Percentiles rank a stretch among this genome's conserved stretches.
phyloP scores from a whole-genome alignment of 2,329 filamentous ascomycete species.

The Aspergillus aculeatus region DNA sequence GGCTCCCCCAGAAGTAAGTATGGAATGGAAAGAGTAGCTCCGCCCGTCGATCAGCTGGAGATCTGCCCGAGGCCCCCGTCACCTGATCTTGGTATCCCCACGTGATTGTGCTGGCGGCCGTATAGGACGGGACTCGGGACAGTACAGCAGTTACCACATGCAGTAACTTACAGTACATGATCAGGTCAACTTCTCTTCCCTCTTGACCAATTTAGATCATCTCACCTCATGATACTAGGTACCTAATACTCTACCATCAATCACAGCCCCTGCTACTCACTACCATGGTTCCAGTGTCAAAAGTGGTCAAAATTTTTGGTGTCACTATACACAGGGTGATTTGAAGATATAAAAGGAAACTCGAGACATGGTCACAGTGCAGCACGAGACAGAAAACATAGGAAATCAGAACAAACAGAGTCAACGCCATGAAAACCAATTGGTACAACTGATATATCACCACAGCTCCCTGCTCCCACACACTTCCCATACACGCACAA shows the following conservation, averaged over 20 bases:
- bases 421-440: background rate
- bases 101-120: too few relatives aligned
- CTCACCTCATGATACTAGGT: background rate
- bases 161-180: background rate
- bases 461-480: background rate
- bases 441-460: background rate
- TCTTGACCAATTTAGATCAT: background rate
- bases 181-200: background rate
- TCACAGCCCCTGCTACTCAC: background rate
- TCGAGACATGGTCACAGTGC: background rate
- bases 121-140: too few relatives aligned
- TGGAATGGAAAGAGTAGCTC: background rate
- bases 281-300: background rate
- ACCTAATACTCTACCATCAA: too few relatives aligned
- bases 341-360: constrained; percentile 15
- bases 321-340: constrained; percentile 22
- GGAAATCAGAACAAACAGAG: background rate
- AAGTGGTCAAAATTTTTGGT: constrained; percentile 7
- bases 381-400: background rate
- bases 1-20: background rate
- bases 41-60: background rate
- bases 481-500: background rate
- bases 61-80: background rate
- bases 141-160: too few relatives aligned
- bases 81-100: background rate